These are phyloP conservation scores for Melanogaster broomeanus DNA, from an alignment of 768 basidiomycete species.

Conservation along the genomic window DNA sequence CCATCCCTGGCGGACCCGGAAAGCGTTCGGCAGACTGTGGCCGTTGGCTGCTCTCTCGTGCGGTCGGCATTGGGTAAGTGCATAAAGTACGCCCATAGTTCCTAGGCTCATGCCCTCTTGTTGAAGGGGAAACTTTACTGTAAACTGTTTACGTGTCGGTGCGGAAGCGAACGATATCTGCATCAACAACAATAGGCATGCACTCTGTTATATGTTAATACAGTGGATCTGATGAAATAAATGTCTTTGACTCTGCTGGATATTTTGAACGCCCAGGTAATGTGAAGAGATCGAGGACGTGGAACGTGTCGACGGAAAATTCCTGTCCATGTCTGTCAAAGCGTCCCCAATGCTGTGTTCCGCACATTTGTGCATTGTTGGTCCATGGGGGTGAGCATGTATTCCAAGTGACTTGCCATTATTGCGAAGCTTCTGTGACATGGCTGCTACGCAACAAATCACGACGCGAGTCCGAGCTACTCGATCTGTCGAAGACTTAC, in stretches of 20 bases:
- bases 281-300: not conserved
- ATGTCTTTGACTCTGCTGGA: not conserved
- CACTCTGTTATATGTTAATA: not conserved
- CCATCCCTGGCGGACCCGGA: constrained; percentile 81
- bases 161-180: not conserved
- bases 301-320: constrained; percentile 1
- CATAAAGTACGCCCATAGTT: not conserved
- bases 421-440: constrained; percentile 1
- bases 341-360: constrained; percentile 7
- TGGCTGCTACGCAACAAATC: not conserved
- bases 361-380: constrained; percentile 3
- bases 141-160: constrained; percentile 8
- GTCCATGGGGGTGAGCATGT: constrained; percentile 2
- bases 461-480: not conserved
- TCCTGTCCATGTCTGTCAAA: constrained; percentile 5
- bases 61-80: constrained; percentile 77
- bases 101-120: constrained; percentile 8
- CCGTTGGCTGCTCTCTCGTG: constrained; percentile 85
- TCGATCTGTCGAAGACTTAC: not conserved
- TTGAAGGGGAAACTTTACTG: constrained; percentile 35
- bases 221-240: constrained; percentile 3
- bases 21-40: constrained; percentile 84
- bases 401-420: constrained; percentile 1
- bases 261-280: not conserved
- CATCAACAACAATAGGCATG: not conserved